phyloP scores from a whole-genome alignment of 129 eudicot species.

The Flaveria sonorensis region DNA sequence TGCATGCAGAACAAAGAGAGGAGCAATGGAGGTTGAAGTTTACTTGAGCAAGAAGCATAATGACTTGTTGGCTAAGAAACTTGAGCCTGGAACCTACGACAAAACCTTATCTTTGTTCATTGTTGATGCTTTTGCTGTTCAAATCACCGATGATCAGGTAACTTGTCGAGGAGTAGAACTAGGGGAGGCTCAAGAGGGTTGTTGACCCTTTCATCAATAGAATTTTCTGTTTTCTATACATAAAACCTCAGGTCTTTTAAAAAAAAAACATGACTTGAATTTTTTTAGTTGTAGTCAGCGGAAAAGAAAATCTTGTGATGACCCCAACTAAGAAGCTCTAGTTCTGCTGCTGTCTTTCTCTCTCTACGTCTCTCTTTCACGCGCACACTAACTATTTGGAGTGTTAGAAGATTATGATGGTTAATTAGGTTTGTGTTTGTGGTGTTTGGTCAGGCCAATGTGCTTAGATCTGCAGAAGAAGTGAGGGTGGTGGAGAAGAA shows the following conservation, averaged over 20 bases:
- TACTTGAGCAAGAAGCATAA: conserved; percentile 90
- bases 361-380: no score
- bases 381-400: no score
- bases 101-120: conserved; percentile 80
- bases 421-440: conserved; percentile 2
- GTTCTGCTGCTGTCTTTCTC: no score
- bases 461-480: conserved; percentile 86
- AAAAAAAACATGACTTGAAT: no score
- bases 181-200: not conserved
- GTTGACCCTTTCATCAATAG: no score
- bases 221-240: no score
- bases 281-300: no score
- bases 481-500: conserved; percentile 99
- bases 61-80: conserved; percentile 59
- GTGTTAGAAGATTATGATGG: not conserved
- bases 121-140: conserved; percentile 95
- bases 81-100: conserved; percentile 64
- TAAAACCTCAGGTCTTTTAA: no score
- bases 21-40: conserved; percentile 68
- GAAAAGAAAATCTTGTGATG: no score
- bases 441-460: conserved; percentile 55
- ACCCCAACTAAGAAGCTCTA: no score
- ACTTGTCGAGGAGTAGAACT: not conserved
- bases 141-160: conserved; percentile 82
- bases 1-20: conserved; percentile 60